These are phyloP conservation scores for Kodamaea alishanica DNA, from an alignment of 1,139 yeast genomes.

Conservation along the genomic window DNA sequence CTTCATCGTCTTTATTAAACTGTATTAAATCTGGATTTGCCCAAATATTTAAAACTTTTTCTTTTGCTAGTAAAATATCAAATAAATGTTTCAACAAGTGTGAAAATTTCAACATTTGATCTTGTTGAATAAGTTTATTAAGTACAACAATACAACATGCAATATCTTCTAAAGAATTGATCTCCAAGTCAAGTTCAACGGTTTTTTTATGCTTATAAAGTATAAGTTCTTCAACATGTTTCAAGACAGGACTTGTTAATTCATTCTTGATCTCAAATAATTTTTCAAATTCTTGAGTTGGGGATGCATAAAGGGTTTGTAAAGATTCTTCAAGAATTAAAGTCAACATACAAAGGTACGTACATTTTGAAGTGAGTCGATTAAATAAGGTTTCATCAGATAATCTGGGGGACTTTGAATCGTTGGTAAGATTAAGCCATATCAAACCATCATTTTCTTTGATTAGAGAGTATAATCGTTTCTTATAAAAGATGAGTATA, in stretches of 20 bases:
- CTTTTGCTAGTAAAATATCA: slow-evolving; percentile 14
- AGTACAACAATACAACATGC: slow-evolving; percentile 24
- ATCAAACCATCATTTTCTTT: no score
- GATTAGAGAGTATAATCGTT: slow-evolving; percentile 7
- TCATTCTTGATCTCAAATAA: background rate
- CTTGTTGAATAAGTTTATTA: slow-evolving; percentile 14
- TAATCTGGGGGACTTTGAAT: slow-evolving; percentile 5
- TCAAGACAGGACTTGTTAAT: no score
- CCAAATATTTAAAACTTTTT: slow-evolving; percentile 19
- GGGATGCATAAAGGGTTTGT: background rate
- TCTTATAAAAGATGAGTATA: slow-evolving; percentile 25
- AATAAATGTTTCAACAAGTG: slow-evolving; percentile 18
- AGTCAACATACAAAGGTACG: slow-evolving; percentile 30
- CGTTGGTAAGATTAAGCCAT: slow-evolving; percentile 4
- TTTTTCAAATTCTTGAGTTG: background rate
- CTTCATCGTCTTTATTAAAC: slow-evolving; percentile 14
- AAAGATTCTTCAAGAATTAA: slow-evolving; percentile 34
- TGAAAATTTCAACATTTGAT: slow-evolving; percentile 10
- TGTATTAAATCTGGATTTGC: slow-evolving; percentile 29
- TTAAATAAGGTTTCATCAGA: slow-evolving; percentile 16
- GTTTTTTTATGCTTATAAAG: slow-evolving; percentile 1
- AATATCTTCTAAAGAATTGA: slow-evolving; percentile 23
- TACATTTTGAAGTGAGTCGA: slow-evolving; percentile 22
- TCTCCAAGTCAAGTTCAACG: slow-evolving; percentile 17
- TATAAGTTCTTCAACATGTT: slow-evolving; percentile 1